Evolutionary conservation across 2,329 filamentous ascomycete species (phyloP), one percentile per base, ranked within the genome.

Genomic region (Colletotrichum phormii): DNA sequence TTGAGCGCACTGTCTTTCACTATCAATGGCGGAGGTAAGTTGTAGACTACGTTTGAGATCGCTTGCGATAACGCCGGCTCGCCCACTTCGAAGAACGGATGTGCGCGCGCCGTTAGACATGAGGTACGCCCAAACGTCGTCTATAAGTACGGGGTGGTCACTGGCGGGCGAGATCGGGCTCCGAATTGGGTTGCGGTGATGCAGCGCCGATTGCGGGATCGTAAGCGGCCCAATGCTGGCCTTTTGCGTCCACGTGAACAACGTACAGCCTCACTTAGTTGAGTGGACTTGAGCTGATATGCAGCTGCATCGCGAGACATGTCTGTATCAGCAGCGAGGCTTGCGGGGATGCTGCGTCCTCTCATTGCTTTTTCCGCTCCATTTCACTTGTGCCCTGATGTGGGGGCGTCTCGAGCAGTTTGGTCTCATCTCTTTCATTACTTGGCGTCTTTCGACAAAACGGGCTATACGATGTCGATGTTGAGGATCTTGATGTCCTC

Each of bases 401-500:
- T 59, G 42, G 53, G 61, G 71, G 58, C 46, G 29, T 72, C 24
- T 58, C 22, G 26, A 62, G 22, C 37, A 49, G 24, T 64, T 46
- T 53, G 62, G 18, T 72, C 51, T 63, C 62, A 37, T 66, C 42
- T 63, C 37, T 63, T 51, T 71, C 62, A 37, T 64, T 60, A 62
- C 55, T 37, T 62, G 54, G 22, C 31, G 42, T 58, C 35, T 24
- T 67, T 29, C 59, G 53, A n/a, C 53, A 24, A 29, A 33, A 22
- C 54, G 13, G 60, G 58, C 78, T 87, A 90, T 75, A 84, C 78
- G 71, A 90, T 83, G 77, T 91, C 89, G 77, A 99, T 97, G 80
- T 94, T 98, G 71, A 99, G 90, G 77, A 99, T 97, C 84, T 98
- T 98, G 79, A 99, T 95, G 81, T 99, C 97, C 79, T 98, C 95